Base-by-base conservation (phyloP, 2,329 filamentous ascomycete genomes). In the Xylaria hypoxylon region DNA sequence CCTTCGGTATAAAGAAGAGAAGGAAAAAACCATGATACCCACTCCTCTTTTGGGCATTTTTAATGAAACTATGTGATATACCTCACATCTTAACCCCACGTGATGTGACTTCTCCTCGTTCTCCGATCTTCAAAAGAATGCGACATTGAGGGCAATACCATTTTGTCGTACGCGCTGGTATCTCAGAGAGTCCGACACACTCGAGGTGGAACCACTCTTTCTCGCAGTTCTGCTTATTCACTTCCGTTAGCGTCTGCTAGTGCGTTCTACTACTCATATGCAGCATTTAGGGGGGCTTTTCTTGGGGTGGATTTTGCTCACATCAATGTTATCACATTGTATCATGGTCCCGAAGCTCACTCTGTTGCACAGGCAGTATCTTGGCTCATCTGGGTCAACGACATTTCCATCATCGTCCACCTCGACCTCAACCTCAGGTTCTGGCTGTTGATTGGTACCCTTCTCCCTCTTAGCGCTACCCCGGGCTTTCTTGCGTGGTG, bases 301-400 rank as follows among this genome's bases (percentile, higher is more conserved):
- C 68, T 51, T 71, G 64, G 58, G 69, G 60, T 67, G 48, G 60
- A 55, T 64, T 68, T 62, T 60, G 81, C 88, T 87, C 81, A 92
- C 90, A 79, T 92, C 90, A 50, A 87, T 83, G 73, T 93, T 93
- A 74, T 95, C 92, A 79, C 92, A 96, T 67, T 88, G 87, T 76
- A 96, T 92, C 92, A 96, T 96, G 22, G 86, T 89, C 59, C 92
- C 92, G 76, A 90, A 94, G 77, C 91, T 93, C 59, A 96, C 91
- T 64, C 92, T 84, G 72, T 92, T 91, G 78, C 92, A 96, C 61
- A 90, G 78, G 75, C 92, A 96, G 78, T 96, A 96, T 68, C 87
- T 83, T 47, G 89, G 86, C 81, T 96, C 92, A 62, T 93, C 82
- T 0, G 91, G 90, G 75, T 94, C 91, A 74, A 94, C 91, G 28